Conservation (phyloP, 2,329 filamentous ascomycete species). For the Dactylella cylindrospora region DNA sequence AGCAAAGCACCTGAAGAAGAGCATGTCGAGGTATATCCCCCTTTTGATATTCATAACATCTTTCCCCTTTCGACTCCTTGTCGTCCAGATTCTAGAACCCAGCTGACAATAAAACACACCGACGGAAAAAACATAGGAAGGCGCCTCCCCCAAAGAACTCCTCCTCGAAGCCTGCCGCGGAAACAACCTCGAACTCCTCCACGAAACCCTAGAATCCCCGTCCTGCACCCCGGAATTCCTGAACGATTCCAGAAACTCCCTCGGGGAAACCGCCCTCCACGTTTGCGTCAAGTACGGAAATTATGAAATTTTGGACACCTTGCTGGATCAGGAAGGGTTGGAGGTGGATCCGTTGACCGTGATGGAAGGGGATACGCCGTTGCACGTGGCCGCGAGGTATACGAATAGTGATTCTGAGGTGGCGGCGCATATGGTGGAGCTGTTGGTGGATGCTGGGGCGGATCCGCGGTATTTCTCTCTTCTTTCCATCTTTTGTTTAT, state of each 20-base stretch:
- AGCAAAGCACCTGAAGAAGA: constrained; percentile 12
- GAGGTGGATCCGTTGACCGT: constrained; percentile 78
- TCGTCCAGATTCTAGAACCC: too few relatives aligned
- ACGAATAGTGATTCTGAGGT: constrained; percentile 65
- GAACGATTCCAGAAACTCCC: constrained; percentile 79
- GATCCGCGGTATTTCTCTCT: constrained; percentile 56
- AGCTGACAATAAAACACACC: too few relatives aligned
- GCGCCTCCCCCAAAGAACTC: constrained; percentile 79
- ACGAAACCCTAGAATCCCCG: constrained; percentile 65
- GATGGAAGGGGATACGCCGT: constrained; percentile 72
- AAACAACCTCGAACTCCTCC: constrained; percentile 84
- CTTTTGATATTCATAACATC: too few relatives aligned
- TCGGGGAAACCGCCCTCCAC: constrained; percentile 88
- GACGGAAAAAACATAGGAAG: constrained; percentile 63
- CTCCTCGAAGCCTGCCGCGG: constrained; percentile 90
- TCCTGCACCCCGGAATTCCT: constrained; percentile 64
- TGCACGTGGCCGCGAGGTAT: constrained; percentile 74
- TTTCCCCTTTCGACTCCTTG: too few relatives aligned
- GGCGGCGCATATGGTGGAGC: constrained; percentile 66
- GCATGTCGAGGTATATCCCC: constrained; percentile 20
- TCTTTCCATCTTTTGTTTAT: background rate
- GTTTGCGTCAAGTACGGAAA: constrained; percentile 82
- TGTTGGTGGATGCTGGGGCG: constrained; percentile 79
- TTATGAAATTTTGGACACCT: constrained; percentile 79
- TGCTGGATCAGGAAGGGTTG: constrained; percentile 80